Conservation (phyloP, 2,329 filamentous ascomycete genomes). For the Aspergillus piperis region DNA sequence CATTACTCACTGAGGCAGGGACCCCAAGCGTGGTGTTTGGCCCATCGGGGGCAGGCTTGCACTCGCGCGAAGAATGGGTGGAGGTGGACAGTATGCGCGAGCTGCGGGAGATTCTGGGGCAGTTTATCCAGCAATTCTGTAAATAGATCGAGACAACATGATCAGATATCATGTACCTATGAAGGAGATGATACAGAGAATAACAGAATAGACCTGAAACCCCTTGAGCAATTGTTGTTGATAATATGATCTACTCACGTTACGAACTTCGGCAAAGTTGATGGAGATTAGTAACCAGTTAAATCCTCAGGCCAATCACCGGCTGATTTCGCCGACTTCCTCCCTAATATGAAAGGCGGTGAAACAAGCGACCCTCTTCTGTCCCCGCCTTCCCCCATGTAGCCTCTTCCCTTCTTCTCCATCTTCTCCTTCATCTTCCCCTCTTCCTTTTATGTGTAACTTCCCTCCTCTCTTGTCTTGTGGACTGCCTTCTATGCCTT, state of each 20-base stretch:
- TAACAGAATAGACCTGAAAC: not conserved
- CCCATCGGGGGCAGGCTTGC: constrained; percentile 51
- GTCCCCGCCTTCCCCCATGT: not conserved
- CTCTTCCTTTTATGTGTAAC: not conserved
- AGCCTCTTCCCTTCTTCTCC: not conserved
- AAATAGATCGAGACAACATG: not conserved
- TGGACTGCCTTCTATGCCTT: not conserved
- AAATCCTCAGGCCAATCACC: no score
- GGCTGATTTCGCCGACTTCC: no score
- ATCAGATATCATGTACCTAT: no score
- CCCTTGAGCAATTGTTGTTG: no score
- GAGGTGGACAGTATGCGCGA: constrained; percentile 46
- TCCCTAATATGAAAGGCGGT: not conserved
- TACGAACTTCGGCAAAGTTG: no score
- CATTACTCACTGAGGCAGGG: constrained; percentile 48
- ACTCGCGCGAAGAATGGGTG: constrained; percentile 55
- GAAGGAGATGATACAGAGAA: no score
- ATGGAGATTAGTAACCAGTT: no score
- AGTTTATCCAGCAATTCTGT: constrained; percentile 25
- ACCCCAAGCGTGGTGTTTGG: constrained; percentile 53
- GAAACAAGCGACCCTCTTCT: not conserved
- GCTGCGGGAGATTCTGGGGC: constrained; percentile 28
- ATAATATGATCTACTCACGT: no score
- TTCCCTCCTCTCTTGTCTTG: not conserved
- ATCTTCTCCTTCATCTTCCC: not conserved